A percentile compares a stretch with the other conserved stretches of the same genome.
Conservation (phyloP, 2,329 filamentous ascomycete genomes). For the Graphiopsis chlorocephala region DNA sequence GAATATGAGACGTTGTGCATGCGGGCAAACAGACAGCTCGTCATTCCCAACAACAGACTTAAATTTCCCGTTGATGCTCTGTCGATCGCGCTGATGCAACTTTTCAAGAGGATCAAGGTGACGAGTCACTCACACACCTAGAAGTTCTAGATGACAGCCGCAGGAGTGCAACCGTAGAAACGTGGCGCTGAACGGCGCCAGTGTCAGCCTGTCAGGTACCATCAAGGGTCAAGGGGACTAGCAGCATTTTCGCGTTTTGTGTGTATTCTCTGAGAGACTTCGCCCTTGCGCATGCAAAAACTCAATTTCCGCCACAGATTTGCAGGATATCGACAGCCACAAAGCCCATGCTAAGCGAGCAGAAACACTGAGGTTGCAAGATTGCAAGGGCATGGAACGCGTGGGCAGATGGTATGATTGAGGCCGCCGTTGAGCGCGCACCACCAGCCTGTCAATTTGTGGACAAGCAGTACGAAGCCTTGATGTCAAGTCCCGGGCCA, state of each 20-base stretch:
- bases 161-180: neutral
- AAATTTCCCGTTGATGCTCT: neutral
- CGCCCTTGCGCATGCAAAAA: neutral
- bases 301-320: neutral
- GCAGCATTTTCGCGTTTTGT: neutral
- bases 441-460: neutral
- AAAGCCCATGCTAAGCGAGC: neutral
- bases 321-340: neutral
- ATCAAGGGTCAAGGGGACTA: neutral
- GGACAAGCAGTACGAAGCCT: neutral
- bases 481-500: neutral
- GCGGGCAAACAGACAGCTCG: neutral
- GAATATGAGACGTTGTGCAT: neutral
- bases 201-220: neutral
- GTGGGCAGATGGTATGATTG: neutral
- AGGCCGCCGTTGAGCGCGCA: neutral
- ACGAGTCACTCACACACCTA: neutral
- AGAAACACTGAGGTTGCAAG: neutral
- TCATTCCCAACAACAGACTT: neutral
- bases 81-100: neutral
- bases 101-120: no score
- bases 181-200: neutral
- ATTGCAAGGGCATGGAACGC: neutral
- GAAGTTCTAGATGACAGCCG: neutral
- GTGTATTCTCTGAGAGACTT: neutral